Evolutionary conservation across 192 early-diverging fungal species (phyloP), one percentile per base, ranked within the genome.

Genomic region (Coemansia sp.): DNA sequence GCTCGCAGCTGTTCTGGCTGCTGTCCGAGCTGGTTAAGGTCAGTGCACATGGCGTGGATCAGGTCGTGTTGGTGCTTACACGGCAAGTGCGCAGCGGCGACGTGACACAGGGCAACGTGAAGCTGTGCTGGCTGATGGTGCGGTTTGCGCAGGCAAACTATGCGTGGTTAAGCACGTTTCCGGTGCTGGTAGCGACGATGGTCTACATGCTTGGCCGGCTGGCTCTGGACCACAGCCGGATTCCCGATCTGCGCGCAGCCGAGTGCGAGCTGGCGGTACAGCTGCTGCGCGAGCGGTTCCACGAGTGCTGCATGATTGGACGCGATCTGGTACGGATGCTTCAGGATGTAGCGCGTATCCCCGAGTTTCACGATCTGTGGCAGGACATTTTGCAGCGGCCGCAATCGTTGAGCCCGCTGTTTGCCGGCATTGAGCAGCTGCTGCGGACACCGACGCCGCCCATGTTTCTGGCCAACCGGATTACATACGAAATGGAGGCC

Each of bases 401-500:
- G 3, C 64, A 71, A 15, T 60, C 67, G 11, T 49, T 90, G 1
- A 79, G 81, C 31, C 75, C 85, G 8, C 69, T 76, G 22, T 79
- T 87, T 21, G 61, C 72, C 35, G 81, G 84, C 12, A 55, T 88
- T 15, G 71, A 78, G 22, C 70, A 76, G 39, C 54, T 90, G 29
- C 51, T 85, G 55, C 78, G 79, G 1, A 67, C 70, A 14, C 81
- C 85, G 5, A 86, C 88, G 19, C 82, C 79, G 7, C 78, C 80
- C 3, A 69, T 81, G 21, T 84, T 82, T 30, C 44, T 90, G 40
- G 72, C 75, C 11, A 80, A 61, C 55, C 67, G 85, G 31, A 54
- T 90, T 3, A 83, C 87, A 0, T 78, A 76, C 40, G 84, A 86
- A 19, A 87, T 90, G 82, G 88, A 90, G 54, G 36, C 61, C 2